Evolutionary conservation across 2,329 filamentous ascomycete genomes (phyloP).

Genomic region (Xylaria sp.): DNA sequence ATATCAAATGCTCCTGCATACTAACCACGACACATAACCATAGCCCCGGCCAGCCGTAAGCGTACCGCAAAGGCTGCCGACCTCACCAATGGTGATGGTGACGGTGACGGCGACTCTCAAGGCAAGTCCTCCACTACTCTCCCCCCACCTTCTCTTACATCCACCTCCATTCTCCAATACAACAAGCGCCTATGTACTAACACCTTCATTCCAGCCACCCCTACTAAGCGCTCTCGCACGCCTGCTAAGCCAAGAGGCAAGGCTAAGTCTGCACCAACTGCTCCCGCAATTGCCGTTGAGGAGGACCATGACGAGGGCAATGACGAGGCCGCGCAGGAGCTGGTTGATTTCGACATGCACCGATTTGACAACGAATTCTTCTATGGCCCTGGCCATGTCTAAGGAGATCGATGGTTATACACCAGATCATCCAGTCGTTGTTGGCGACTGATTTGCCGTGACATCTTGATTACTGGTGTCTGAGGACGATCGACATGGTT

Average conservation of each 20-base stretch:
- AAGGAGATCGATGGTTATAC: no score
- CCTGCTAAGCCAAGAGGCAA: constrained; percentile 4
- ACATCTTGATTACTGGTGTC: no score
- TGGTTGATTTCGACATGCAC: no score
- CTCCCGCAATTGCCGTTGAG: no score
- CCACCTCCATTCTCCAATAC: no score
- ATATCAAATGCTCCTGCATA: no score
- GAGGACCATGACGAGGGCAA: neutral
- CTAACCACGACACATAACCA: constrained; percentile 1
- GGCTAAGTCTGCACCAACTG: neutral
- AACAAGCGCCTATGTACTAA: constrained; percentile 5
- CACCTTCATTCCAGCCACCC: neutral
- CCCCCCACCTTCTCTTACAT: no score
- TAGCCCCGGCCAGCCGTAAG: constrained; percentile 22
- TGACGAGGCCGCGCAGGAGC: neutral
- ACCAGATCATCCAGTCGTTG: no score
- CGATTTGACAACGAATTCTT: neutral
- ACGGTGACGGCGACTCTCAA: neutral
- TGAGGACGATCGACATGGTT: no score
- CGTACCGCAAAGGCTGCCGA: constrained; percentile 7
- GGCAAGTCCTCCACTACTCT: constrained; percentile 10
- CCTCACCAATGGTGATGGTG: neutral
- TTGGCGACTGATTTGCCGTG: neutral
- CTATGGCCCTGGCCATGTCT: neutral
- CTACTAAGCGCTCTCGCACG: no score